Percentiles rank a stretch among this genome's conserved stretches.
These are phyloP conservation scores for Cercophora newfieldiana DNA, from an alignment of 495 filamentous ascomycete species.

Conservation along the genomic window DNA sequence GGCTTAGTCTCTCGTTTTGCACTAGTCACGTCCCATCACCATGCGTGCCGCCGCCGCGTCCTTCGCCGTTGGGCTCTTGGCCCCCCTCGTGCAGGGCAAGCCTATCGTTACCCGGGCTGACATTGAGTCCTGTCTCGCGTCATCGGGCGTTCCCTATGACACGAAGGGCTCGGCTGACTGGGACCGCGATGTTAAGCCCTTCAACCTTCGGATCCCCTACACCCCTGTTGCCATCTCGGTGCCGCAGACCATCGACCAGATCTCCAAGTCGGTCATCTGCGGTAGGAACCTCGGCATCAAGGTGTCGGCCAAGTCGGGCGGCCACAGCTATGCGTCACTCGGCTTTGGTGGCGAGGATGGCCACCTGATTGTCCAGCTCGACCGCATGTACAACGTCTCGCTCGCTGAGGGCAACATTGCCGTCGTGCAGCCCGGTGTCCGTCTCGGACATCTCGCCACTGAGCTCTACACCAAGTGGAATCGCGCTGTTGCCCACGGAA, in stretches of 20 bases:
- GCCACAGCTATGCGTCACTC: slow-evolving; percentile 49
- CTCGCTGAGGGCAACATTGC: slow-evolving; percentile 41
- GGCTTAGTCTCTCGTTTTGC: slow-evolving; percentile 1
- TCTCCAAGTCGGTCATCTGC: slow-evolving; percentile 43
- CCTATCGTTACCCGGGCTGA: slow-evolving; percentile 28
- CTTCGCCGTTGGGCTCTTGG: slow-evolving; percentile 11
- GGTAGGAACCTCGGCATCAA: slow-evolving; percentile 43
- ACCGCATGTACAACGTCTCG: slow-evolving; percentile 45
- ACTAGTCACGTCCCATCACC: slow-evolving; percentile 7
- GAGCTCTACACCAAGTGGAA: slow-evolving; percentile 41
- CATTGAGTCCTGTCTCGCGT: slow-evolving; percentile 42
- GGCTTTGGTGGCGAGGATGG: slow-evolving; percentile 51
- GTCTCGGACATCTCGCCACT: slow-evolving; percentile 43
- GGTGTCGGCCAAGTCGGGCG: slow-evolving; percentile 46
- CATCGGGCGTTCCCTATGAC: slow-evolving; percentile 34
- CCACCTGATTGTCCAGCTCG: slow-evolving; percentile 46
- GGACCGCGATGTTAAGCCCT: slow-evolving; percentile 39
- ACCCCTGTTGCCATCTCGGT: slow-evolving; percentile 44
- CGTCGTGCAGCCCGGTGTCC: slow-evolving; percentile 39
- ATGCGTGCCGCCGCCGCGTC: slow-evolving; percentile 11
- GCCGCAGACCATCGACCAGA: slow-evolving; percentile 41
- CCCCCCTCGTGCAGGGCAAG: not conserved
- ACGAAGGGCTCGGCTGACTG: slow-evolving; percentile 39
- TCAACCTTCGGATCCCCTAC: slow-evolving; percentile 42
- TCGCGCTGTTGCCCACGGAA: slow-evolving; percentile 46